Evolutionary conservation across 352 stramenopile genomes (phyloP), one percentile per base, ranked within the genome.

Genomic region (Phytophthora melonis): DNA sequence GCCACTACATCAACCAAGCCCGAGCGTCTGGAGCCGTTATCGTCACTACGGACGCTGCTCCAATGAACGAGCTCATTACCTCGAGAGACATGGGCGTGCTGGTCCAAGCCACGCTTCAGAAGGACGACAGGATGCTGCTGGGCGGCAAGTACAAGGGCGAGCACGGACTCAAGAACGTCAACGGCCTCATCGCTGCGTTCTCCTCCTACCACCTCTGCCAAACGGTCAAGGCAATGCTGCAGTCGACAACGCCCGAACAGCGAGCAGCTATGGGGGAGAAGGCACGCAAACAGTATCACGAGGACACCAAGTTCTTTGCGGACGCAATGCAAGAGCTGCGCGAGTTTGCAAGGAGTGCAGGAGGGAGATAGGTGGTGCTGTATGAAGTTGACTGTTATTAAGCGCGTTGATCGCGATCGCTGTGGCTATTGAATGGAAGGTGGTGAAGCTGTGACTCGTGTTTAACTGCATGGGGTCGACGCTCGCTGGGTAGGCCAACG

Each of bases 1-100:
- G 83, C 36, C 83, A 91, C 70, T 91, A 91, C 70, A 89, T 91
- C 58, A 91, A 91, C 71, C 83, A 91, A 45, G 83, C 80, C 32
- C 74, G 81, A 0, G 83, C 83, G 5, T 72, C 80, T 4, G 76
- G 82, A 18, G 80, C 69, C 1, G 57, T 89, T 8, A 72, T 91
- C 21, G 41, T 91, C 36, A 81, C 83, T 1, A 82, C 83, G 1
- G 64, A 91, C 58, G 65, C 72, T 21, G 63, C 78, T 14, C 84
- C 84, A n/a, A 89, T 91, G 82, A 91, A 89, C 58, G 83, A 91
- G 58, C 63, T 91, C 23, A 63, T 90, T 21, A 72, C 73, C n/a
- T 73, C 71, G 5, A 27, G 39, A 19, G 80, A 79, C 13, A 80
- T 73, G 14, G 79, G 83, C 41, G 70, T 87, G 7, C 43, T 88